A percentile compares a stretch with the other conserved stretches of the same genome.
Evolutionary conservation across 768 basidiomycete genomes (phyloP).

Genomic region (Peribolospora baueri): DNA sequence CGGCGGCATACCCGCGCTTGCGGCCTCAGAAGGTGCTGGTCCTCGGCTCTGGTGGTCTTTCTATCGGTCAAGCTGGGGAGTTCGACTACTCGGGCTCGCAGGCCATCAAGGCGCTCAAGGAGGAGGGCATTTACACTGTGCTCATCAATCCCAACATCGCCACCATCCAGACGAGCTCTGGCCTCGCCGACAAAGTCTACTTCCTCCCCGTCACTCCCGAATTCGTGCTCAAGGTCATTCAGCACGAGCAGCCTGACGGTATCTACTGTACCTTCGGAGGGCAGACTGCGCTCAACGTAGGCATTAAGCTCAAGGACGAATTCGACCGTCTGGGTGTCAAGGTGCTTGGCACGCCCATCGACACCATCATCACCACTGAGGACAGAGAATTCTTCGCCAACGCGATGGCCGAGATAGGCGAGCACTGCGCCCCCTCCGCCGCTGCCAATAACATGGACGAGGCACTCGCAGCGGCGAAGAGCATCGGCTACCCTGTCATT

Average conservation of each 20-base stretch:
- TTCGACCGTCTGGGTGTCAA: constrained; percentile 68
- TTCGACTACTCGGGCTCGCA: constrained; percentile 99
- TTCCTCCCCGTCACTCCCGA: constrained; percentile 97
- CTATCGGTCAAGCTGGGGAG: constrained; percentile 96
- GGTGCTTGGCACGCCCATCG: constrained; percentile 87
- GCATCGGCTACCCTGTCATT: constrained; percentile 85
- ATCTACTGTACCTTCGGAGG: constrained; percentile 98
- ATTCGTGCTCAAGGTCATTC: constrained; percentile 92
- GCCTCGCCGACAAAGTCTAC: constrained; percentile 97
- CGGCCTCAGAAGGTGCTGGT: constrained; percentile 84
- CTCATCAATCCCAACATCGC: constrained; percentile 98
- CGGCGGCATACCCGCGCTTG: constrained; percentile 33
- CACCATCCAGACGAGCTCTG: constrained; percentile 89
- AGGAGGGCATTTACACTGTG: constrained; percentile 97
- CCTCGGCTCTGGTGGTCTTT: constrained; percentile 87
- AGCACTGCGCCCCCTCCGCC: constrained; percentile 72
- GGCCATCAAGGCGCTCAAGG: constrained; percentile 96
- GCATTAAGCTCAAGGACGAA: constrained; percentile 93
- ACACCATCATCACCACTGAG: constrained; percentile 92
- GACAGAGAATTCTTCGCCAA: constrained; percentile 80
- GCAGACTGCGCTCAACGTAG: constrained; percentile 88
- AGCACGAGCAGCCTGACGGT: constrained; percentile 94
- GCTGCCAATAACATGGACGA: constrained; percentile 72
- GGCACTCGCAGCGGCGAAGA: constrained; percentile 50
- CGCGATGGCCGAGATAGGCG: constrained; percentile 87